phyloP scores from a whole-genome alignment of 2,329 filamentous ascomycete species.

The Cladorrhinum sp. region DNA sequence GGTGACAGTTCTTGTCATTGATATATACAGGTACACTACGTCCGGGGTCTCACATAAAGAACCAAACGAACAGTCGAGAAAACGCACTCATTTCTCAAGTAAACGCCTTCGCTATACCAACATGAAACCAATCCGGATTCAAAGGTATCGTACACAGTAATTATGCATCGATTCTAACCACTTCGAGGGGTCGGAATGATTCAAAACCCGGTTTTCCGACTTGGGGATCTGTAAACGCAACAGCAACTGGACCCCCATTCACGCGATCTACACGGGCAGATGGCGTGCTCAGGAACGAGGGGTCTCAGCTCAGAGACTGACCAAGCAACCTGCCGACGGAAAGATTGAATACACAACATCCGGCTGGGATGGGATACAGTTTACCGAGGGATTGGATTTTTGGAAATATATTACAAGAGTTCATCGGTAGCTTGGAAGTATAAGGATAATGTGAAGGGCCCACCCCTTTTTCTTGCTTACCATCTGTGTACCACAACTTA shows the following conservation, averaged over 20 bases:
- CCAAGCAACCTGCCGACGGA: constrained; percentile 31
- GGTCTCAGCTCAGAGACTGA: not conserved
- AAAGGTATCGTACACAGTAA: too few relatives aligned
- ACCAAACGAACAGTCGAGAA: too few relatives aligned
- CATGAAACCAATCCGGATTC: too few relatives aligned
- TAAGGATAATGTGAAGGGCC: not conserved
- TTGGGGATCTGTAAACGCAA: not conserved
- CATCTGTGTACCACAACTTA: not conserved
- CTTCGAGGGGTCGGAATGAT: not conserved
- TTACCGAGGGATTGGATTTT: too few relatives aligned
- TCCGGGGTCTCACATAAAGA: too few relatives aligned
- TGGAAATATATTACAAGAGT: too few relatives aligned
- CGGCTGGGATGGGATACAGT: too few relatives aligned
- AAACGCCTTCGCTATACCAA: too few relatives aligned
- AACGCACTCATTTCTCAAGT: too few relatives aligned
- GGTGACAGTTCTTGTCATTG: too few relatives aligned
- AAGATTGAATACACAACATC: not conserved
- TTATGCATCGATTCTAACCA: not conserved
- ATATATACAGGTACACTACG: too few relatives aligned
- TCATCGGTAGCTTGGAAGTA: too few relatives aligned
- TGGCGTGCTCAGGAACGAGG: constrained; percentile 43
- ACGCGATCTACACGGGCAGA: not conserved
- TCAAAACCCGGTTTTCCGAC: not conserved
- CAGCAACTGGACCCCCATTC: not conserved
- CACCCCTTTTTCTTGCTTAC: not conserved